Evolutionary conservation across 495 filamentous ascomycete genomes (phyloP).

Genomic region (Thermothielavioides terrestris): DNA sequence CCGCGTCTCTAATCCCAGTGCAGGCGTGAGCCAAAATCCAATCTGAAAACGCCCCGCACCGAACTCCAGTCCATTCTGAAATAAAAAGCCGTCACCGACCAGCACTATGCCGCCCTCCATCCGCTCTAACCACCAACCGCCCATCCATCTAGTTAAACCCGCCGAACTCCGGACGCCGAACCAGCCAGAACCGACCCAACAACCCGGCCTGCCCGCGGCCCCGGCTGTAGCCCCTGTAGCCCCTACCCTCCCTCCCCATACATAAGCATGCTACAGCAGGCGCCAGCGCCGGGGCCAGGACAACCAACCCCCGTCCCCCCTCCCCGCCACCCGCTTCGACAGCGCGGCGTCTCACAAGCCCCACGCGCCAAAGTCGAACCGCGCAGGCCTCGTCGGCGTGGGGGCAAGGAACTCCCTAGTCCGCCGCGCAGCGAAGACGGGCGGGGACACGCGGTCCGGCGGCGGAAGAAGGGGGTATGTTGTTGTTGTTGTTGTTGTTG

Average conservation of each 20-base stretch:
- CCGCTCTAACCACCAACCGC: background rate
- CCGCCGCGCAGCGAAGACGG: constrained; percentile 14
- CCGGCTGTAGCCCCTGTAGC: no score
- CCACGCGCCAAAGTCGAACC: constrained; percentile 21
- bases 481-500: no score
- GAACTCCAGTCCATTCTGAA: no score
- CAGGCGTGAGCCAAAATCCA: background rate
- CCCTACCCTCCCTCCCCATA: no score
- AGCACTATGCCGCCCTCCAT: background rate
- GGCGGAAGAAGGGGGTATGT: background rate
- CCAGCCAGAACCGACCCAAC: background rate
- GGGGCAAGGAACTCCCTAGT: constrained; percentile 19
- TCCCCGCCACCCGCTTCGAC: no score
- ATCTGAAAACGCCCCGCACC: background rate
- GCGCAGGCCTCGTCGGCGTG: constrained; percentile 9
- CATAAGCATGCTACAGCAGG: no score
- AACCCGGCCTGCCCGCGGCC: no score
- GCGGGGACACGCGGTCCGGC: background rate
- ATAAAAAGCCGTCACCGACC: background rate
- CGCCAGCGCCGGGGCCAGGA: no score
- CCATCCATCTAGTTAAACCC: background rate
- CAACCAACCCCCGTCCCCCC: no score
- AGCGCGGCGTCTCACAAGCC: no score
- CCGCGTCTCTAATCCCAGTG: background rate
- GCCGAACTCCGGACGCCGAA: background rate